Evolutionary conservation across 164 flowering plant species (phyloP).

Genomic region (Stephania cephalantha): DNA sequence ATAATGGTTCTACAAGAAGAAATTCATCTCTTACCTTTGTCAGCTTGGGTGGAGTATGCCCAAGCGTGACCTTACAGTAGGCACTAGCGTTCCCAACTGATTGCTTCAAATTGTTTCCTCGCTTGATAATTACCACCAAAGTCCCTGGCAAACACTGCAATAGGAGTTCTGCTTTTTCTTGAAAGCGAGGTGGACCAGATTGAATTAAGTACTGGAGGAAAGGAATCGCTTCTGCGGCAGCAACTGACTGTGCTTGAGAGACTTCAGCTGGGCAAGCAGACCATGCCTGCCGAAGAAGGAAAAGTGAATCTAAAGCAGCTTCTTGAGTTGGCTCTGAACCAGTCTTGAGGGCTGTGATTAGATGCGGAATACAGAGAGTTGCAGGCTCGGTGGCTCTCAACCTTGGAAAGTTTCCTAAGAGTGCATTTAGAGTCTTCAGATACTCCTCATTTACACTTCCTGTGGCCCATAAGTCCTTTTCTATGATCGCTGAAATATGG

Average conservation of each 20-base stretch:
- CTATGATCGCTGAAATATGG: conserved; percentile 71
- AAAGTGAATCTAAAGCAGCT: conserved; percentile 86
- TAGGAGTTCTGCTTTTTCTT: conserved; percentile 91
- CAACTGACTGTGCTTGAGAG: conserved; percentile 85
- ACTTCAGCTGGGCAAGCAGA: conserved; percentile 97
- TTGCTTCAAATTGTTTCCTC: conserved; percentile 96
- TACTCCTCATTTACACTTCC: conserved; percentile 89
- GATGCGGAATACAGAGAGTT: conserved; percentile 88
- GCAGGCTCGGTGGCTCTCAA: conserved; percentile 97
- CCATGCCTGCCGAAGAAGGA: conserved; percentile 97
- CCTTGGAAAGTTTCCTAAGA: conserved; percentile 86
- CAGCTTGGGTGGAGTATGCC: conserved; percentile 69
- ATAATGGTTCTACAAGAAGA: no score
- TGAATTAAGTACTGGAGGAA: conserved; percentile 84
- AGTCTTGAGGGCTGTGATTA: conserved; percentile 81
- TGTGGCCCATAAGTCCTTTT: conserved; percentile 89
- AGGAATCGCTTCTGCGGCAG: conserved; percentile 96
- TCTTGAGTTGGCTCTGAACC: conserved; percentile 93
- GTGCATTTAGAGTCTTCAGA: conserved; percentile 75
- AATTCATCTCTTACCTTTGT: conserved; percentile 49
- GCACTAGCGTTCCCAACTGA: conserved; percentile 94
- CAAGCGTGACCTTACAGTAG: conserved; percentile 88
- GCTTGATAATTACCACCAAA: conserved; percentile 72
- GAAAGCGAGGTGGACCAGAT: conserved; percentile 97
- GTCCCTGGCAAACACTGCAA: conserved; percentile 98